Evolutionary conservation across 129 eudicot species (phyloP), one percentile per base, ranked within the genome.

Genomic region (Logfia minima): DNA sequence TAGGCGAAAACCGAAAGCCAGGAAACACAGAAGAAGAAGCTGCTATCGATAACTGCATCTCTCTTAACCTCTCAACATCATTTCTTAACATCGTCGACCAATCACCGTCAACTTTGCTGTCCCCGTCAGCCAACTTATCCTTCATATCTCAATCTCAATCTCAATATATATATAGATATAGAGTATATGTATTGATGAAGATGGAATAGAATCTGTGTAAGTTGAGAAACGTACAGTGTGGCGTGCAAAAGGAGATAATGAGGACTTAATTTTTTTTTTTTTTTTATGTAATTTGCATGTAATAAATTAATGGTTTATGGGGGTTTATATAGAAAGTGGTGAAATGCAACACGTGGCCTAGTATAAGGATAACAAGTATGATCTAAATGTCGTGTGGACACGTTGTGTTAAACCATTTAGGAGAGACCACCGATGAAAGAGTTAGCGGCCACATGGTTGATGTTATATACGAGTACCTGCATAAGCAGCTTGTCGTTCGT

Each of bases 1-100:
- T 89, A 8, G 98, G 98, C 2, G 92, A 89, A 75, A 94, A 94
- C 37, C 91, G 83, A 31, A 94, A 94, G 19, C 97, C 98, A 5
- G 98, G 98, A 77, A 89, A 94, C 82, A 87, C 86, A 21, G 88
- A 85, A 13, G 91, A 83, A 2, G 84, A 81, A 3, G 86, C 89
- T 14, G 90, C 88, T 29, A 90, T 81, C 17, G 96, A 86, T 14
- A 88, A 53, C 84, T 86, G 86, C 84, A 77, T 82, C 77, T 88
- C 86, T 71, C 80, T 81, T 29, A 75, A 24, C 32, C 71, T 80
- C 71, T 76, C 77, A 56, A 66, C 82, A 8, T 78, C 76, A 10
- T 35, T 39, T 62, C 23, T 29, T 28, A 4, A 34, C 74, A 76
- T 77, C 84, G 3, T 65, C 78, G 58, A 8, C 29, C 52, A 17